Conservation (phyloP, 1,284 basidiomycete species). For the Bondarzewia mesenterica region DNA sequence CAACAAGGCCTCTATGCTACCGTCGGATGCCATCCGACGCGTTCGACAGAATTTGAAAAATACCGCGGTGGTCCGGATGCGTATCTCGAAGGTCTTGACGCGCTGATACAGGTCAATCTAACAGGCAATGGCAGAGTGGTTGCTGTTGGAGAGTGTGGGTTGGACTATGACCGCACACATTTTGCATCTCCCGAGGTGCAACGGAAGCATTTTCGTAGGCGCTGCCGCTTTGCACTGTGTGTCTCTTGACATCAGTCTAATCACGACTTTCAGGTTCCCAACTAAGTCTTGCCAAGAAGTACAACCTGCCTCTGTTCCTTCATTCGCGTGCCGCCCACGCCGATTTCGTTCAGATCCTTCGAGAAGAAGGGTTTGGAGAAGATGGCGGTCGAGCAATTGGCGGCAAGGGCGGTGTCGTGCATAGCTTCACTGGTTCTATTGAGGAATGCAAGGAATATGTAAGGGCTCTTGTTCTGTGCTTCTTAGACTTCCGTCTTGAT, state of each 20-base stretch:
- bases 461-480: constrained; percentile 19
- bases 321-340: constrained; percentile 75
- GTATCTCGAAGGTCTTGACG: constrained; percentile 58
- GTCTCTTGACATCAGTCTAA: not conserved
- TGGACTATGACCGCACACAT: constrained; percentile 82
- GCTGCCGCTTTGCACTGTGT: too few relatives aligned
- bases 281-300: constrained; percentile 62
- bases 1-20: constrained; percentile 76
- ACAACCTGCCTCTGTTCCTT: constrained; percentile 75
- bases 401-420: constrained; percentile 71
- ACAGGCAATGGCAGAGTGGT: constrained; percentile 54
- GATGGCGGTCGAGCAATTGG: constrained; percentile 48
- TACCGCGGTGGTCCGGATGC: constrained; percentile 51
- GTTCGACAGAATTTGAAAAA: constrained; percentile 68
- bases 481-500: not conserved
- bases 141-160: constrained; percentile 81
- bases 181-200: constrained; percentile 64
- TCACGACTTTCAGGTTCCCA: constrained; percentile 37
- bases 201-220: constrained; percentile 57
- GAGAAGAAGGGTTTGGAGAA: constrained; percentile 55
- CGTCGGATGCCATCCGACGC: constrained; percentile 83
- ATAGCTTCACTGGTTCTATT: constrained; percentile 75
- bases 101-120: constrained; percentile 47
- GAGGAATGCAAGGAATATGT: constrained; percentile 69
- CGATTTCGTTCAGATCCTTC: constrained; percentile 66